Percentiles rank a stretch among this genome's conserved stretches.
These are phyloP conservation scores for Aspergillus baeticus DNA, from an alignment of 495 filamentous ascomycete genomes.

Conservation along the genomic window DNA sequence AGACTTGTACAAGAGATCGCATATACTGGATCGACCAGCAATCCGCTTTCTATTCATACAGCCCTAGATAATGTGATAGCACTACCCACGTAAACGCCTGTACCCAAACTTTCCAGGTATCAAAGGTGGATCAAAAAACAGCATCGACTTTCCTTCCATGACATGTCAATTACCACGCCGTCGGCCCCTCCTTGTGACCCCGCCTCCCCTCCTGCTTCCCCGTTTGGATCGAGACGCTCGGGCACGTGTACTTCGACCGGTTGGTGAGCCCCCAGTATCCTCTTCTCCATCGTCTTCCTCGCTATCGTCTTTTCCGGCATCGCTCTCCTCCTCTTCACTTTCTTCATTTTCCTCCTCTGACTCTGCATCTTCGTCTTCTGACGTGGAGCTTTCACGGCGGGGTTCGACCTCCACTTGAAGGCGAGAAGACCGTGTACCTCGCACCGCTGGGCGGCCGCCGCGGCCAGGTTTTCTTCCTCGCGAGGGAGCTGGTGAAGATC, in stretches of 20 bases:
- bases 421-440: slow-evolving; percentile 44
- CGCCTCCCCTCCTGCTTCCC: slow-evolving; percentile 36
- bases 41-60: slow-evolving; percentile 14
- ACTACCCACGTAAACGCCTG: slow-evolving; percentile 17
- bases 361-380: slow-evolving; percentile 41
- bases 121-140: slow-evolving; percentile 10
- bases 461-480: slow-evolving; percentile 44
- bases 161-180: slow-evolving; percentile 28
- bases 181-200: slow-evolving; percentile 35
- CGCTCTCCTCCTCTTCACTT: slow-evolving; percentile 35
- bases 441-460: slow-evolving; percentile 33
- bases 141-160: neutral
- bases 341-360: slow-evolving; percentile 46
- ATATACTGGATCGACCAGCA: neutral
- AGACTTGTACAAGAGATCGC: no score
- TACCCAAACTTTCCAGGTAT: slow-evolving; percentile 26
- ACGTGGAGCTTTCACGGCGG: slow-evolving; percentile 23
- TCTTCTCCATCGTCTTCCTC: slow-evolving; percentile 39
- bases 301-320: slow-evolving; percentile 26
- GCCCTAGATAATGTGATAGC: neutral
- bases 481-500: slow-evolving; percentile 48
- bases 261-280: slow-evolving; percentile 37
- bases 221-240: slow-evolving; percentile 38
- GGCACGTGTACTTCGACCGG: slow-evolving; percentile 38
- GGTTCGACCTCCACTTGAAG: slow-evolving; percentile 42